These are phyloP conservation scores for Crithidia brevicula DNA, from an alignment of 208 protist genomes.

Conservation along the genomic window DNA sequence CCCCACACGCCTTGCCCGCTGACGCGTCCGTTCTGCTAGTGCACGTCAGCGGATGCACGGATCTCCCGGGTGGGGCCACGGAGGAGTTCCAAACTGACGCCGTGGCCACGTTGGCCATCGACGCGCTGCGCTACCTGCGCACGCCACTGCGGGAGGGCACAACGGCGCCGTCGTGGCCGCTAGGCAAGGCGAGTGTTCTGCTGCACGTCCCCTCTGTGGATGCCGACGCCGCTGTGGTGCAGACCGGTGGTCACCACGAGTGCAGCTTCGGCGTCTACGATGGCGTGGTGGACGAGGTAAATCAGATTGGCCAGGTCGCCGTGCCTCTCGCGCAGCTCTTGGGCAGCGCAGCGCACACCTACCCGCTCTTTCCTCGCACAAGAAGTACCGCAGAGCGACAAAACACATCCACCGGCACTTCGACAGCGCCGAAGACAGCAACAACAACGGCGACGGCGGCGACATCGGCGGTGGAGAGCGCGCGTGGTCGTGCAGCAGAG, in stretches of 20 bases:
- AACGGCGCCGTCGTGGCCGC: slow-evolving; percentile 51
- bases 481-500: slow-evolving; percentile 2
- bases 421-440: too few species aligned
- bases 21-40: slow-evolving; percentile 43
- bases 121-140: slow-evolving; percentile 42
- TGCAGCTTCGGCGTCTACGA: slow-evolving; percentile 70
- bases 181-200: slow-evolving; percentile 37
- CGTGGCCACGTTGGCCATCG: slow-evolving; percentile 49
- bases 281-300: slow-evolving; percentile 73
- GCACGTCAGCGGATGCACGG: slow-evolving; percentile 54
- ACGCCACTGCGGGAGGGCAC: slow-evolving; percentile 53
- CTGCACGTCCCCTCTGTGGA: slow-evolving; percentile 50
- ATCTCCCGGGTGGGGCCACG: slow-evolving; percentile 53
- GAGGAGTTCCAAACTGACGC: slow-evolving; percentile 65
- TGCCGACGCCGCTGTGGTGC: neutral
- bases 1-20: neutral
- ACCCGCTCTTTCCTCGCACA: slow-evolving; percentile 36
- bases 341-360: slow-evolving; percentile 47
- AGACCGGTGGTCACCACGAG: slow-evolving; percentile 6
- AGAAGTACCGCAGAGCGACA: neutral
- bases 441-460: neutral
- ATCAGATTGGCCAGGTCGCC: slow-evolving; percentile 66
- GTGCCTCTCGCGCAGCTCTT: slow-evolving; percentile 65
- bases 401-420: neutral
- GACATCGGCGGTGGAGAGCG: neutral